A percentile compares a stretch with the other conserved stretches of the same genome.
phyloP scores from a whole-genome alignment of 2,329 filamentous ascomycete species.

The Neofusicoccum sp. region DNA sequence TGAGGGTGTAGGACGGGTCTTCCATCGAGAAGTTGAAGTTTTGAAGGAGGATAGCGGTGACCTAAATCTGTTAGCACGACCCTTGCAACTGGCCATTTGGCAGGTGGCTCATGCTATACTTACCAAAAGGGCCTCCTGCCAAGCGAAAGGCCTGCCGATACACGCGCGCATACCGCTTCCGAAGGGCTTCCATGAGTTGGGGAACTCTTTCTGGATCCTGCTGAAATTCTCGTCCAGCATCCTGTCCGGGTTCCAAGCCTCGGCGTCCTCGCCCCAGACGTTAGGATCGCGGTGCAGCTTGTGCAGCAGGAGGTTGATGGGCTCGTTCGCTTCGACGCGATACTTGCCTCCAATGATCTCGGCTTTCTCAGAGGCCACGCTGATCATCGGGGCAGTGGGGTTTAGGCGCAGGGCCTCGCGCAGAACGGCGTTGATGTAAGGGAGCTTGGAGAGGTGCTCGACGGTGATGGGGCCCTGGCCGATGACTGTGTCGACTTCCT shows the following conservation, averaged over 20 bases:
- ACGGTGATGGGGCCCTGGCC: slow-evolving; percentile 49
- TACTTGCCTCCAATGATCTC: slow-evolving; percentile 42
- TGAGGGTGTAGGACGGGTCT: slow-evolving; percentile 47
- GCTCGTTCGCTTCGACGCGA: slow-evolving; percentile 36
- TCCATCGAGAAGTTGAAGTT: slow-evolving; percentile 49
- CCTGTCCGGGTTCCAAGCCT: slow-evolving; percentile 50
- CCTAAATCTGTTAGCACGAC: slow-evolving; percentile 27
- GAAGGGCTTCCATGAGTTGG: slow-evolving; percentile 56
- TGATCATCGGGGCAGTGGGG: slow-evolving; percentile 57
- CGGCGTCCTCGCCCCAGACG: slow-evolving; percentile 49
- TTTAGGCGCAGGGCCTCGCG: slow-evolving; percentile 59
- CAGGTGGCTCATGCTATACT: slow-evolving; percentile 19
- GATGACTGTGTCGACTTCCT: slow-evolving; percentile 58
- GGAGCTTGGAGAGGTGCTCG: slow-evolving; percentile 55
- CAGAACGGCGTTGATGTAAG: slow-evolving; percentile 58
- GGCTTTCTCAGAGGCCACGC: slow-evolving; percentile 36
- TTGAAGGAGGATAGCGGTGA: slow-evolving; percentile 47
- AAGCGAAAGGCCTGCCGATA: slow-evolving; percentile 58
- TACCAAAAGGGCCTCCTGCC: slow-evolving; percentile 55
- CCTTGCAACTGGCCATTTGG: slow-evolving; percentile 50
- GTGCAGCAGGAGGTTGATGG: slow-evolving; percentile 35
- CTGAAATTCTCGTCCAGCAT: slow-evolving; percentile 50
- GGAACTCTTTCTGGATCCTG: slow-evolving; percentile 40
- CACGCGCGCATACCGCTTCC: slow-evolving; percentile 57
- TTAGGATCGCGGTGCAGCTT: slow-evolving; percentile 46